These are phyloP conservation scores for Cryptococcus maquisensis DNA, from an alignment of 1,284 basidiomycete genomes.

Conservation along the genomic window DNA sequence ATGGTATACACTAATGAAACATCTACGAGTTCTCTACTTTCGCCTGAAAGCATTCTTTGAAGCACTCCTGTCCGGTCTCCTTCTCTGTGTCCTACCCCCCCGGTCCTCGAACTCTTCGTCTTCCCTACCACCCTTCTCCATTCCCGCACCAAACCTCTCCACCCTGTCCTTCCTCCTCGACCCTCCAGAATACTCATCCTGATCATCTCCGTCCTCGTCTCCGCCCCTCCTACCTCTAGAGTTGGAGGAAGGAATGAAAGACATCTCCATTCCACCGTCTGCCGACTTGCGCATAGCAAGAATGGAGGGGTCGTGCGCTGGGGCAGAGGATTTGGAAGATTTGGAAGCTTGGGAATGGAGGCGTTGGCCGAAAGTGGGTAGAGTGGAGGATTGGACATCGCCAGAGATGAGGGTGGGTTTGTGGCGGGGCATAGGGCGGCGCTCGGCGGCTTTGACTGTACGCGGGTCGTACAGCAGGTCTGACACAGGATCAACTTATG, in stretches of 20 bases:
- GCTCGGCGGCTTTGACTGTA: constrained; percentile 50
- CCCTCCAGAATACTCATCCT: constrained; percentile 41
- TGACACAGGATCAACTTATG: constrained; percentile 21
- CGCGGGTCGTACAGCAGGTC: constrained; percentile 45
- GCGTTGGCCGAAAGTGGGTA: constrained; percentile 47
- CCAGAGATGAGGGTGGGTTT: constrained; percentile 37
- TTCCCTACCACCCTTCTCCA: constrained; percentile 65
- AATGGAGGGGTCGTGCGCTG: constrained; percentile 23
- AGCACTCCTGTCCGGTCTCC: constrained; percentile 72
- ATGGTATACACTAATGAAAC: not conserved
- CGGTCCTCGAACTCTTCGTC: constrained; percentile 54
- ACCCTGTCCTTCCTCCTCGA: constrained; percentile 56
- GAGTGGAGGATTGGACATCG: constrained; percentile 14
- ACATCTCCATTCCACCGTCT: constrained; percentile 55
- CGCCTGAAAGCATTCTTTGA: constrained; percentile 75
- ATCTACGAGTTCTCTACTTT: constrained; percentile 15
- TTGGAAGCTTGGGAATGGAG: constrained; percentile 23
- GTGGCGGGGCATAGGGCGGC: constrained; percentile 17
- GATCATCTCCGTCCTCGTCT: constrained; percentile 14
- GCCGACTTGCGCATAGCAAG: constrained; percentile 40
- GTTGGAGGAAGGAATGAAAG: constrained; percentile 47
- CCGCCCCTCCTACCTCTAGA: constrained; percentile 41
- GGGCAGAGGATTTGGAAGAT: constrained; percentile 7
- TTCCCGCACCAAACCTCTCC: constrained; percentile 74
- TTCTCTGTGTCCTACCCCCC: constrained; percentile 63